Base-by-base conservation (phyloP, 2,329 filamentous ascomycete genomes). In the Diplodia scrobiculata region DNA sequence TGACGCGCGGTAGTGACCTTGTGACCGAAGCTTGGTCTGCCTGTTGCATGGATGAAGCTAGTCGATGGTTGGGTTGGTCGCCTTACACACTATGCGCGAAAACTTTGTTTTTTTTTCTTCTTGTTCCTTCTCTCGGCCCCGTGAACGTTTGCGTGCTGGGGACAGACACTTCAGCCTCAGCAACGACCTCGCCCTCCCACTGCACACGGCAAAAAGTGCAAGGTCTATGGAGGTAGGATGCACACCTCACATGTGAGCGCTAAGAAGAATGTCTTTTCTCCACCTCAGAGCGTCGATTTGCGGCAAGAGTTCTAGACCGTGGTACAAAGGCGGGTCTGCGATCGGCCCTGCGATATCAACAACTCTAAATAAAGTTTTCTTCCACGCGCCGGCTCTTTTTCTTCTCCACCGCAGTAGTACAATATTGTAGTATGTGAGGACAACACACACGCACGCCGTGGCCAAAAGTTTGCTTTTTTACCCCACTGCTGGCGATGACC, bases 31-130 rank as follows among this genome's bases (percentile, higher is more conserved):
- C 5, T 14, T 45, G 19, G 36, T 21, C 13, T 11, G 29, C 32
- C 17, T 21, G n/a, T 13, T 55, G 19, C 32, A 38, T 55, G 52
- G 52, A 55, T 36, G 52, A 38, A 55, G 52, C 52, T 13, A 19
- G 32, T 34, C 10, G 52, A 55, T 11, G 32, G 29, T 34, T n/a
- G 52, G 32, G 19, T 45, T 45, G 41, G 48, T 19, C n/a, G 19
- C 48, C 41, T 45, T 45, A 6, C 25, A 25, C 25, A 25, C 3
- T 25, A 25, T 19, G 34, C 34, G 41, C n/a, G 19, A n/a, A 9
- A 45, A 45, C 9, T n/a, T 45, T 45, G 41, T n/a, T 45, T 45
- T 45, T 19, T 2, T 45, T 45, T 4, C 19, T 19, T 9, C 7
- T 19, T 19, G 6, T 45, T 45, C 10, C 19, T 19, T 9, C 7